Evolutionary conservation across 208 protist genomes (phyloP).

Genomic region (Trypanosoma brucei): DNA sequence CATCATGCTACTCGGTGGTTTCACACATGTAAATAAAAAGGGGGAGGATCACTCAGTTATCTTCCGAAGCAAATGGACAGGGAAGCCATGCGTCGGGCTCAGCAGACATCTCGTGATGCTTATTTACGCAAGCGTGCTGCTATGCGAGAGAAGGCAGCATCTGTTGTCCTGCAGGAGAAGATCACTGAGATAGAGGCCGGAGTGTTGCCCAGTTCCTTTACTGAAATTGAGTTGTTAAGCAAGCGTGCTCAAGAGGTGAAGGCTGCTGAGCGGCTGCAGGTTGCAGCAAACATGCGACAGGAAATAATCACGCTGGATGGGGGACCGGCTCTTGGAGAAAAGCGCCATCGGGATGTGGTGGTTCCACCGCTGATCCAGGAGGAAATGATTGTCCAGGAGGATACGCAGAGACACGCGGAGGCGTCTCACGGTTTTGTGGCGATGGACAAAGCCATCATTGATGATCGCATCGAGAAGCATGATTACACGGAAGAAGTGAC

Average conservation of each 20-base stretch:
- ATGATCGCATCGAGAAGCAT: conserved; percentile 48
- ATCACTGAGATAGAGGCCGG: conserved; percentile 76
- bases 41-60: neutral
- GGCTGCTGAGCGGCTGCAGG: conserved; percentile 51
- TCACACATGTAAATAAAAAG: neutral
- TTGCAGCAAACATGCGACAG: conserved; percentile 47
- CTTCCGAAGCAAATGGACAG: conserved; percentile 38
- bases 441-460: conserved; percentile 51
- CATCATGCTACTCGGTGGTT: neutral
- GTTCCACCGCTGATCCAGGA: neutral
- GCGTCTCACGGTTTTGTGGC: conserved; percentile 37
- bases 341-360: neutral
- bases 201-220: conserved; percentile 45
- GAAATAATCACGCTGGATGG: conserved; percentile 36
- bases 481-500: conserved; percentile 71
- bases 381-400: conserved; percentile 6
- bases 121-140: conserved; percentile 60
- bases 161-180: conserved; percentile 62
- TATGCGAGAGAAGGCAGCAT: conserved; percentile 59
- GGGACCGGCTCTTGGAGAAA: neutral
- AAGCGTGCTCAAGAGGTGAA: conserved; percentile 63
- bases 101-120: conserved; percentile 64
- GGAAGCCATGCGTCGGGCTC: conserved; percentile 45
- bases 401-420: neutral
- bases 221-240: conserved; percentile 66